Base-by-base conservation (phyloP, 2,329 filamentous ascomycete species). In the Phialophora macrospora region DNA sequence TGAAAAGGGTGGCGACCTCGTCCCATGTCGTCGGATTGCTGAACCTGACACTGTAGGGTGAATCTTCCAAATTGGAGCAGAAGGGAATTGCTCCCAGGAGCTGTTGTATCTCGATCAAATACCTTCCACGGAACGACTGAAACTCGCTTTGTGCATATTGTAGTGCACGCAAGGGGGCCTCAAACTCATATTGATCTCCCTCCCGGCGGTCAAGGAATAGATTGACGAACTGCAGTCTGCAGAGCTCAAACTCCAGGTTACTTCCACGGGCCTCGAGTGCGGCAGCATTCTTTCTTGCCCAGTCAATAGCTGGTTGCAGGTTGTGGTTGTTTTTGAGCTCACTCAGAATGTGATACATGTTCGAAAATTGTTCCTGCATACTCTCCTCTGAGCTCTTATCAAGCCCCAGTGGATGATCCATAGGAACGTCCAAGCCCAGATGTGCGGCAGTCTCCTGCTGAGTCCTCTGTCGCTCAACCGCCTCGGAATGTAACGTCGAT, bases 221-320 rank as follows among this genome's bases (percentile, higher is more conserved):
- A 85, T 91, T 94, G 38, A 98, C 85, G 73, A 91, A 99, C 72
- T 97, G 92, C 20, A 98, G 83, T 70, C 92, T 90, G 79, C 89
- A 92, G 1, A 99, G 87, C 74, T 99, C 94, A 70, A 98, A 99
- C 76, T 98, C 94, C 1, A 99, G 85, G 72, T 96, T 97, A 74
- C 92, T 97, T 2, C 93, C 94, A 55, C 92, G 86, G 3, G 86
- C 84, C 74, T 97, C 92, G 2, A 99, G 83, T 28, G 88, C 82
- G 4, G 79, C 77, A 65, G 88, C 89, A 73, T 97, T 90, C 28
- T 83, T 75, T 44, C 88, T 83, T 0, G 95, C 92, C 95, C 95
- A 99, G 62, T 86, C 80, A 26, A 99, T 98, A 0, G 95, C 95
- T 0, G 93, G 92, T 0, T 85, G 77, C 1, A 98, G 84, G 72